Conservation (phyloP, 345 rosid species). For the Boechera retrofracta region DNA sequence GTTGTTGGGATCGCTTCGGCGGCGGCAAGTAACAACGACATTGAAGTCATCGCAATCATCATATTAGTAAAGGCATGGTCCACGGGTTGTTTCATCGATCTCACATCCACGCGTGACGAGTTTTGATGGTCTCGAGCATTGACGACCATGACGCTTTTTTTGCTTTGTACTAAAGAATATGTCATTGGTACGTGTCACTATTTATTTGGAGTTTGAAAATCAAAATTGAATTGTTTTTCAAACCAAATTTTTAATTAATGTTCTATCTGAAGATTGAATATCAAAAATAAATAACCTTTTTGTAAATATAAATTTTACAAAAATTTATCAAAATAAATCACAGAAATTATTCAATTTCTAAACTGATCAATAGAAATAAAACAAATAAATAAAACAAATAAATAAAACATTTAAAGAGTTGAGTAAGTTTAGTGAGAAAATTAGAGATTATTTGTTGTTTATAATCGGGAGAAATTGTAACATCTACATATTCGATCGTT, state of each 20-base stretch:
- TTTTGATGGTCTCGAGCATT: neutral
- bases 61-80: neutral
- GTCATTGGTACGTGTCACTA: neutral
- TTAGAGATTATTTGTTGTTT: too few relatives aligned
- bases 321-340: too few relatives aligned
- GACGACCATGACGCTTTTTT: neutral
- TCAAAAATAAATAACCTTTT: too few relatives aligned
- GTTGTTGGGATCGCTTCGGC: conserved; percentile 63
- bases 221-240: too few relatives aligned
- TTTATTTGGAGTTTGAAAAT: neutral
- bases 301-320: too few relatives aligned
- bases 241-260: too few relatives aligned
- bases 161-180: neutral
- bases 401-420: too few relatives aligned
- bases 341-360: neutral
- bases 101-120: neutral
- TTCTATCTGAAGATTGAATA: too few relatives aligned
- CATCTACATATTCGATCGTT: too few relatives aligned
- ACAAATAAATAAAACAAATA: too few relatives aligned
- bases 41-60: neutral
- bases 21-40: conserved; percentile 10
- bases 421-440: too few relatives aligned
- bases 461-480: neutral
- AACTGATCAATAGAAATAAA: neutral
- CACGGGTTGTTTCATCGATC: neutral